Base-by-base conservation (phyloP, 352 stramenopile species). In the Globisporangium orthogonon region DNA sequence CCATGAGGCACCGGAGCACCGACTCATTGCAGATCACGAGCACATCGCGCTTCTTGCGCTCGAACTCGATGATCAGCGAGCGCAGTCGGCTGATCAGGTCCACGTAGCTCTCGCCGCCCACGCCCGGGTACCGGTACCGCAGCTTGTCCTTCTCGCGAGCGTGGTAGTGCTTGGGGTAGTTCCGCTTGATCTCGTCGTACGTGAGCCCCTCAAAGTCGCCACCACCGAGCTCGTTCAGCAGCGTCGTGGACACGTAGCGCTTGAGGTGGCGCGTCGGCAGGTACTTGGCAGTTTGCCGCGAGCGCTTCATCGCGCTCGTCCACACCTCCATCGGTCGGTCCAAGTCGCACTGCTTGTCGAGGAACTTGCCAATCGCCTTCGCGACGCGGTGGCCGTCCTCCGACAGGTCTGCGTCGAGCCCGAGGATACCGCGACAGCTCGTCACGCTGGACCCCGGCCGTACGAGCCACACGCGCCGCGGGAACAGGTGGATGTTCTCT, bases 1-100 rank as follows among this genome's bases (percentile, higher is more conserved):
- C 83, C 62, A 89, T 77, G 40, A 93, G 67, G 48, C 81, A 93
- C 28, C 83, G 78, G 43, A 90, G 60, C 18, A 93, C 76, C 10
- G 81, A 91, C 55, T 90, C 81, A 59, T 76, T 89, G 65, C 81
- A 91, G 54, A 93, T 91, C 43, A 93, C 76, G n/a, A 93, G 59
- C 58, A 90, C 77, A 63, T 93, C 83, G 56, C 83, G 83, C 67
- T 93, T 95, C 69, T 95, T 92, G 63, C 86, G 83, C 55, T 93
- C 84, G 50, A 97, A 92, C 72, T 97, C 91, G 39, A 98, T 91
- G 50, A 97, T 95, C 40, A 98, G 72, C 51, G 89, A 94, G 2
- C 87, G 76, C 49, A 97, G 61, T 15, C 92, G 83, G 30, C 91
- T 91, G 66, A 97, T 98, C 35, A 98, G 81, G 63, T 98, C 92